phyloP scores from a whole-genome alignment of 257 asterid species.

The Salvia rosmarinus region DNA sequence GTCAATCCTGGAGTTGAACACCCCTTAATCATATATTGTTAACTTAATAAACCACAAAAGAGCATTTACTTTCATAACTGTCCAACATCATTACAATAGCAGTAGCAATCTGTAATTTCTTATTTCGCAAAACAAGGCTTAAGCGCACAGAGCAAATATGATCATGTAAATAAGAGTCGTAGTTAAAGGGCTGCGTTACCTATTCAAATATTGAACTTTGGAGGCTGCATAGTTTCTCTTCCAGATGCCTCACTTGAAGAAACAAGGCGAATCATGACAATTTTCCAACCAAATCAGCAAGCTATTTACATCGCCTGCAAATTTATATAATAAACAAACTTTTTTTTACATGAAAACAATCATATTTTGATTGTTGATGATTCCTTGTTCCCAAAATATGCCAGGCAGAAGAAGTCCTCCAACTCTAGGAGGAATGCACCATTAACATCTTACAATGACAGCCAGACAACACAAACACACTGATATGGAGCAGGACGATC shows the following conservation, averaged over 20 bases:
- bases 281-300: conserved; percentile 7
- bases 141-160: conserved; percentile 10
- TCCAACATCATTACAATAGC: background rate
- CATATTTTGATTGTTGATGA: background rate
- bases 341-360: background rate
- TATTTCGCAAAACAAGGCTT: background rate
- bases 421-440: too few relatives aligned
- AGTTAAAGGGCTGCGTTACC: background rate
- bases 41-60: too few relatives aligned
- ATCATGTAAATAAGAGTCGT: background rate
- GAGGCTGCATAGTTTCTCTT: conserved; percentile 1
- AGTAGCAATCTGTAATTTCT: background rate
- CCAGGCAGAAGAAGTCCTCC: background rate
- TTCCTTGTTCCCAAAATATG: background rate
- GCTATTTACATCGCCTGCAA: background rate
- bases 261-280: background rate
- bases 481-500: too few relatives aligned
- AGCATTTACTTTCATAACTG: background rate
- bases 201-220: background rate
- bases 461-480: background rate
- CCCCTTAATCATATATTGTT: conserved; percentile 27
- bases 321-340: too few relatives aligned
- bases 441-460: background rate
- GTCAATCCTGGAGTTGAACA: too few relatives aligned
- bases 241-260: conserved; percentile 21